Evolutionary conservation across 2,329 filamentous ascomycete genomes (phyloP), one percentile per base, ranked within the genome.

Genomic region (Cylindrodendrum hubeiense): DNA sequence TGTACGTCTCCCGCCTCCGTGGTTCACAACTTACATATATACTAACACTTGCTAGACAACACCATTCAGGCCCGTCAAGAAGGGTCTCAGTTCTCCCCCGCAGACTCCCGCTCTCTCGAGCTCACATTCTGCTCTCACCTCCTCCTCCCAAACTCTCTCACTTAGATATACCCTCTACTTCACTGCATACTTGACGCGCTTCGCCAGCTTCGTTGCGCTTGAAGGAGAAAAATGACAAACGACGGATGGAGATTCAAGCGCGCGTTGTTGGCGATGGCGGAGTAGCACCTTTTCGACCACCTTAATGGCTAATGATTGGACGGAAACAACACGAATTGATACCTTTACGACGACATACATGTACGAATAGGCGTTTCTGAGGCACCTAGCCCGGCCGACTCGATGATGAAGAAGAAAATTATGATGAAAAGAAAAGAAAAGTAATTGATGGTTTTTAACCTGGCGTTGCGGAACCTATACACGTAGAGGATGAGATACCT

Each of bases 91-190:
- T 89, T 89, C 69, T 85, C 80, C 4, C 80, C 81, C 17, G 79
- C 80, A 43, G 80, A 86, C 68, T 86, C 84, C 9, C 80, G 84
- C 33, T 87, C 83, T 41, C 80, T 84, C 46, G 85, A 87, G 70
- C 76, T 87, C 43, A 81, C 82, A 63, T 85, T 85, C 66, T 85
- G 82, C 69, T 83, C 83, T 7, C 81, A 83, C 47, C 80, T 85
- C 41, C 76, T 86, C 34, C 77, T 85, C 24, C 81, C 81, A 8
- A 79, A 78, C 64, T 56, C 68, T 4, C 24, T 71, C 5, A 43
- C 66, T 24, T 74, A 60, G 47, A 34, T 26, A 37, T 39, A 34
- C 21, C 24, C 55, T 62, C 17, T 46, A 21, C 34, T 26, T 24
- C 51, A 17, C 30, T 41, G n/a, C 50, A 43, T 33, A 41, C 33